Conservation (phyloP, 23 red algal genomes). For the Gracilariopsis chorda region DNA sequence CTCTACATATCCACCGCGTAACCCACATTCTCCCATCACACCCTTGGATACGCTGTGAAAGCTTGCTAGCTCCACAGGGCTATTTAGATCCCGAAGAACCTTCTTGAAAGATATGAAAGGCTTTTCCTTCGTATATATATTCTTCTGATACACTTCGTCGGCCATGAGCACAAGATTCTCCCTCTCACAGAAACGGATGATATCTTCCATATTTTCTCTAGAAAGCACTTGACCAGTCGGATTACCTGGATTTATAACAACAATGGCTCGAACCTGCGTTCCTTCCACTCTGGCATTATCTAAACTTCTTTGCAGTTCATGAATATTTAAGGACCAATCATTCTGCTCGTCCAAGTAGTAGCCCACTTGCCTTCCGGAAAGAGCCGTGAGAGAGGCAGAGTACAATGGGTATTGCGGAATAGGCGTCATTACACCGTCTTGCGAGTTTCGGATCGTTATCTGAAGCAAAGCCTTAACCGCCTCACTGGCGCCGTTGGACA, state of each 20-base stretch:
- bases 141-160: slow-evolving; percentile 96
- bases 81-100: slow-evolving; percentile 64
- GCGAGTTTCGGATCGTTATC: slow-evolving; percentile 45
- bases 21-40: slow-evolving; percentile 90
- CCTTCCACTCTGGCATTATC: slow-evolving; percentile 40
- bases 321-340: slow-evolving; percentile 71
- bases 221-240: slow-evolving; percentile 92
- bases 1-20: slow-evolving; percentile 92
- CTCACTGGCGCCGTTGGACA: slow-evolving; percentile 89
- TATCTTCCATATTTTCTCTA: slow-evolving; percentile 55
- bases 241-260: slow-evolving; percentile 96
- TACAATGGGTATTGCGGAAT: slow-evolving; percentile 98
- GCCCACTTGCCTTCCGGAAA: slow-evolving; percentile 47
- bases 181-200: slow-evolving; percentile 79
- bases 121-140: slow-evolving; percentile 77
- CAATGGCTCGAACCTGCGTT: slow-evolving; percentile 65
- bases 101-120: slow-evolving; percentile 91
- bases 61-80: slow-evolving; percentile 69
- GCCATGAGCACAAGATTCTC: slow-evolving; percentile 87
- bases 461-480: slow-evolving; percentile 70
- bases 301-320: slow-evolving; percentile 67
- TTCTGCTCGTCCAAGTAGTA: slow-evolving; percentile 90
- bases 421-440: slow-evolving; percentile 87
- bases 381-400: slow-evolving; percentile 67
- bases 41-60: slow-evolving; percentile 96